phyloP scores from a whole-genome alignment of 1,139 yeast species.

The Nakaseomyces uthaithaninus region DNA sequence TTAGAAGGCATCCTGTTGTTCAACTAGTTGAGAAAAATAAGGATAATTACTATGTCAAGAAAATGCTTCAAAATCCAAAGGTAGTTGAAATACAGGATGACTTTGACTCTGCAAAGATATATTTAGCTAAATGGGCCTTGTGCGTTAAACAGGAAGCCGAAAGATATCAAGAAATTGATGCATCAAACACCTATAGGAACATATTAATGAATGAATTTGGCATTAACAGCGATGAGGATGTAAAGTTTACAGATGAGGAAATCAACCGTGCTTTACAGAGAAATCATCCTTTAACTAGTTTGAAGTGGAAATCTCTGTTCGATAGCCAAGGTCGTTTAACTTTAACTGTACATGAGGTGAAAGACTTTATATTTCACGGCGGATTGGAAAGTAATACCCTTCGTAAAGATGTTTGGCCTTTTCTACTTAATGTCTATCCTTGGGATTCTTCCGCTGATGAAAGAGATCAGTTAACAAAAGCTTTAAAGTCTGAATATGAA shows the following conservation, averaged over 20 bases:
- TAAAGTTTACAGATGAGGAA: conserved; percentile 34
- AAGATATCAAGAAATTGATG: conserved; percentile 47
- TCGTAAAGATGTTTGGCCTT: conserved; percentile 78
- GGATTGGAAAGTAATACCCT: conserved; percentile 53
- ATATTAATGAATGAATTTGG: conserved; percentile 60
- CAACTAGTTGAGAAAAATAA: conserved; percentile 26
- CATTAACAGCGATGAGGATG: conserved; percentile 41
- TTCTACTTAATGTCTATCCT: conserved; percentile 71
- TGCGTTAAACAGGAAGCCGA: conserved; percentile 92
- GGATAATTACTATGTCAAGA: conserved; percentile 40
- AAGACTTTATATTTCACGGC: conserved; percentile 81
- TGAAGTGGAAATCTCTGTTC: conserved; percentile 84
- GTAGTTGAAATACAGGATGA: conserved; percentile 77
- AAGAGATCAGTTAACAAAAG: conserved; percentile 48
- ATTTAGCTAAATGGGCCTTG: conserved; percentile 94
- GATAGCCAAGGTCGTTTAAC: conserved; percentile 68
- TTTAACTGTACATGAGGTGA: conserved; percentile 68
- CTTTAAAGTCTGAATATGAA: conserved; percentile 56
- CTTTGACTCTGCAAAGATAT: conserved; percentile 84
- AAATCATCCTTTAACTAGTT: conserved; percentile 40
- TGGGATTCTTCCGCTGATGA: conserved; percentile 79
- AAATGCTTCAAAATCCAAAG: conserved; percentile 65
- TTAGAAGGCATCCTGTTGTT: conserved; percentile 27
- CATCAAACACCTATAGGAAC: conserved; percentile 53
- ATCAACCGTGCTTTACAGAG: conserved; percentile 36